A percentile compares a stretch with the other conserved stretches of the same genome.
These are phyloP conservation scores for Straminergon stramineum DNA, from an alignment of 225 moss, liverwort and hornwort species.

Conservation along the genomic window DNA sequence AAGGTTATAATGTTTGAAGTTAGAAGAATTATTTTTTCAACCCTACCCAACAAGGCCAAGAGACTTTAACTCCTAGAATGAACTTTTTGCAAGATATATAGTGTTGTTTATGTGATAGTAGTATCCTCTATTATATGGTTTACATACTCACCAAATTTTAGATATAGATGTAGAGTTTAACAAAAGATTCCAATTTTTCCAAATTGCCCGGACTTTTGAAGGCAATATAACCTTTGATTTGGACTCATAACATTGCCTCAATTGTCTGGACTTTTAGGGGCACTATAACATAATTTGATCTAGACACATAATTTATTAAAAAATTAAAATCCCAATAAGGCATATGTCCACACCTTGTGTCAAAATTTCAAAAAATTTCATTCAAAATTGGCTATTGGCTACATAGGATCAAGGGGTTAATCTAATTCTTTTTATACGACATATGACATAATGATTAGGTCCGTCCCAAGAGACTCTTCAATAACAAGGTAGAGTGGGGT, in stretches of 20 bases:
- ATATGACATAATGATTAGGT: neutral
- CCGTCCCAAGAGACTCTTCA: neutral
- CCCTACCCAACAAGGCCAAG: fast-evolving
- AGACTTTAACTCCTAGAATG: neutral
- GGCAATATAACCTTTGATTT: neutral
- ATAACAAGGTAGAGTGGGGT: neutral
- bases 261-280: no score
- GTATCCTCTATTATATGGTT: neutral
- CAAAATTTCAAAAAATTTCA: neutral
- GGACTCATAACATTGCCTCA: no score
- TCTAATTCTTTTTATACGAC: no score
- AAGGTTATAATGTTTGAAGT: neutral
- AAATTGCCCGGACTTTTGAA: fast-evolving
- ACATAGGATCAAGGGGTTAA: neutral
- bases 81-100: fast-evolving
- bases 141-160: neutral
- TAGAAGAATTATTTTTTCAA: neutral
- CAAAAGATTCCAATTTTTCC: neutral
- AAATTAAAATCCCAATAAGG: no score
- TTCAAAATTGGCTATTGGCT: neutral
- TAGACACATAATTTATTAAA: no score
- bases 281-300: no score
- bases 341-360: neutral
- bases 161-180: neutral
- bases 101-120: no score